Conservation (phyloP, 768 basidiomycete genomes). For the Suillus placidus region DNA sequence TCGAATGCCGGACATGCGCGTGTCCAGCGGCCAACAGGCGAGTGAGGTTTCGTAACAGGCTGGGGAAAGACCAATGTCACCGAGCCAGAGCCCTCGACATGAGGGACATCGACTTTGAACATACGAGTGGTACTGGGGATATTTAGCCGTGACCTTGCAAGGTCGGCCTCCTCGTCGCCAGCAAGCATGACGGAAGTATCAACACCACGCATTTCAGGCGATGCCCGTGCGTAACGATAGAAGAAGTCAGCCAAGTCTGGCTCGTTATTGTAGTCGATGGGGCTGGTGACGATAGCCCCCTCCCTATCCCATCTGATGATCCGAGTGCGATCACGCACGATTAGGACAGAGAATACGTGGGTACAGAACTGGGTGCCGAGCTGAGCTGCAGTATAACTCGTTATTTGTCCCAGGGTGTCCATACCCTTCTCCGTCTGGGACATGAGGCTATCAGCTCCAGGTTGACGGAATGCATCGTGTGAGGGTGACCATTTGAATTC, state of each 20-base stretch:
- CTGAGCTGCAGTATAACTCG: slow-evolving; percentile 21
- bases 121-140: background rate
- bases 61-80: background rate
- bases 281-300: slow-evolving; percentile 17
- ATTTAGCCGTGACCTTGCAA: slow-evolving; percentile 4
- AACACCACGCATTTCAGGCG: slow-evolving; percentile 17
- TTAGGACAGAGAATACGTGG: slow-evolving; percentile 20
- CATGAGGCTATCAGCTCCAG: too few species aligned
- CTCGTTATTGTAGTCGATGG: slow-evolving; percentile 25
- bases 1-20: background rate
- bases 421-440: background rate
- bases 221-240: slow-evolving; percentile 22
- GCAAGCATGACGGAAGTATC: slow-evolving; percentile 28
- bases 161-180: background rate
- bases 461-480: too few species aligned
- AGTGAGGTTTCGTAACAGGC: background rate
- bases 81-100: background rate
- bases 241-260: slow-evolving; percentile 26
- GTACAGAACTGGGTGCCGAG: slow-evolving; percentile 19
- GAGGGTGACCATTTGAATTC: too few species aligned
- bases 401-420: slow-evolving; percentile 22
- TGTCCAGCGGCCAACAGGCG: background rate
- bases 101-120: background rate
- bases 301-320: slow-evolving; percentile 21
- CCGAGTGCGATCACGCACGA: slow-evolving; percentile 11